A percentile compares a stretch with the other conserved stretches of the same genome.
Conservation (phyloP, 306 rosid species). For the Prosopis cineraria region DNA sequence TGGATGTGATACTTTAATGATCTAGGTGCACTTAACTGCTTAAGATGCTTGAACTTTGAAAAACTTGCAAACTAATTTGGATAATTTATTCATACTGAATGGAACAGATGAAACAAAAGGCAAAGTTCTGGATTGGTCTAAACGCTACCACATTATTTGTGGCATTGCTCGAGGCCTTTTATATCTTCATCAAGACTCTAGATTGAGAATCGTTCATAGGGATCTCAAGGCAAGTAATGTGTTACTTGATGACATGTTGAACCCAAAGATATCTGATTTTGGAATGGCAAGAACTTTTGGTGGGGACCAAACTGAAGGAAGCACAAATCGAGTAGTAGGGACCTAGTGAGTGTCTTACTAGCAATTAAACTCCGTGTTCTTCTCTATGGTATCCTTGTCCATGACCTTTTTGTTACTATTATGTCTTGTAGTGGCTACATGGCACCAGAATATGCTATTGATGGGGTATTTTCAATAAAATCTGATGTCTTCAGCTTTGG, state of each 20-base stretch:
- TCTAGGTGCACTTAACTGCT: not conserved
- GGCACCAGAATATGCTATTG: constrained; percentile 38
- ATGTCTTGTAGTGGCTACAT: not conserved
- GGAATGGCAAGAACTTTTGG: constrained; percentile 9
- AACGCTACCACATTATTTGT: constrained; percentile 16
- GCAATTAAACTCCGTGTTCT: not conserved
- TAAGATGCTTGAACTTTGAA: not conserved
- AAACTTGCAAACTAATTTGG: not conserved
- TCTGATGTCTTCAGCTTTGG: constrained; percentile 25
- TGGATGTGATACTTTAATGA: not conserved
- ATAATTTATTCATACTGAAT: not conserved
- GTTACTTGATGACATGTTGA: not conserved
- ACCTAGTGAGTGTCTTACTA: constrained; percentile 33
- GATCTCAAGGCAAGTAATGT: constrained; percentile 39
- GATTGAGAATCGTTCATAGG: constrained; percentile 44
- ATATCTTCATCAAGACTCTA: constrained; percentile 1
- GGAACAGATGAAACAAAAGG: not conserved
- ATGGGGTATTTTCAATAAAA: constrained; percentile 38
- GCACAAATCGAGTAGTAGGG: constrained; percentile 48
- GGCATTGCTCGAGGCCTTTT: not conserved
- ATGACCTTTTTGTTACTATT: not conserved
- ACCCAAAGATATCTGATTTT: not conserved
- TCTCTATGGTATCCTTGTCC: not conserved
- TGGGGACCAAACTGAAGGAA: constrained; percentile 44
- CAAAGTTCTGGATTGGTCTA: not conserved